Conservation (phyloP, 2,329 filamentous ascomycete genomes). For the Teratosphaeria destructans region DNA sequence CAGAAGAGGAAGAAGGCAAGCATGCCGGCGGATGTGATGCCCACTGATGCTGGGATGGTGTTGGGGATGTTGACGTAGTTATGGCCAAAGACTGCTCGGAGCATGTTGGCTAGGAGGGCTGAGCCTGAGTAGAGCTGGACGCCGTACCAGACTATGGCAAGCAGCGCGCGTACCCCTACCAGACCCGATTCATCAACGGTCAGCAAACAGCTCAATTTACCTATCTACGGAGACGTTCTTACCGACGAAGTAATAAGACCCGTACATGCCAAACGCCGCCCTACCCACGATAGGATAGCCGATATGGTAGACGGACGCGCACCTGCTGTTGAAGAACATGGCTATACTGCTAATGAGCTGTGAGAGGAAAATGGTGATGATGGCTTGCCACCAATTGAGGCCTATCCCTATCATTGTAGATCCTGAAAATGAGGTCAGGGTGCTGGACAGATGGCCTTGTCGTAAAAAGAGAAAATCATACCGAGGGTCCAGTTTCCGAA, state of each 20-base stretch:
- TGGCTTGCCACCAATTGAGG: constrained; percentile 36
- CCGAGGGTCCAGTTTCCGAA: constrained; percentile 35
- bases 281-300: constrained; percentile 27
- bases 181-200: background rate
- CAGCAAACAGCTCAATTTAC: background rate
- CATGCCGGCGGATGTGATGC: constrained; percentile 25
- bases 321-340: constrained; percentile 37
- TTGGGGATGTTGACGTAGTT: constrained; percentile 27
- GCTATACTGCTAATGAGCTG: constrained; percentile 33
- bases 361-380: constrained; percentile 35
- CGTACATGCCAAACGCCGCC: constrained; percentile 34
- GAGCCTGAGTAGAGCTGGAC: constrained; percentile 15
- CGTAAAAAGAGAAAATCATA: too few species aligned
- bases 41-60: constrained; percentile 19
- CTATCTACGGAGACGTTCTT: constrained; percentile 4
- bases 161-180: background rate
- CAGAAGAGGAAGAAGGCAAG: constrained; percentile 26
- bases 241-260: constrained; percentile 4
- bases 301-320: constrained; percentile 29
- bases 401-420: constrained; percentile 32
- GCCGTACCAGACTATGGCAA: constrained; percentile 8
- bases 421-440: too few species aligned
- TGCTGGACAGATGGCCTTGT: too few species aligned
- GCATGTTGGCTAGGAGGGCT: constrained; percentile 17
- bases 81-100: constrained; percentile 28